phyloP scores from a whole-genome alignment of 768 basidiomycete species.

The Boletus sensibilis region DNA sequence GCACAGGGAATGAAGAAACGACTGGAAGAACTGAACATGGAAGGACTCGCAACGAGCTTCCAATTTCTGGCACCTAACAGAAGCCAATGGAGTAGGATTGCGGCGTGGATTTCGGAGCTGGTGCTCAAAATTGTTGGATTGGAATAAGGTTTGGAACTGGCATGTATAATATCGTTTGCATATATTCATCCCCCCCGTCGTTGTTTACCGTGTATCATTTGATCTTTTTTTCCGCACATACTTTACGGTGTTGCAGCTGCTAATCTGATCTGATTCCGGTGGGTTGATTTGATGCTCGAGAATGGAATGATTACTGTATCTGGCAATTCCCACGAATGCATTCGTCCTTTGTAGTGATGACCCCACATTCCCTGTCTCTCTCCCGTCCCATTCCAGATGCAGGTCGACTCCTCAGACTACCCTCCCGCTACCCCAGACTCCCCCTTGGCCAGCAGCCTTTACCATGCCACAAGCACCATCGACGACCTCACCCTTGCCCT shows the following conservation, averaged over 20 bases:
- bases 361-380: conserved; percentile 1
- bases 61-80: conserved; percentile 61
- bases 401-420: conserved; percentile 21
- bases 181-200: not conserved
- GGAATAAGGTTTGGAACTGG: conserved; percentile 19
- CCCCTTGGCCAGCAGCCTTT: conserved; percentile 47
- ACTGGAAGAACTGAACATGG: conserved; percentile 71
- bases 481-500: conserved; percentile 78
- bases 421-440: conserved; percentile 51
- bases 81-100: conserved; percentile 58
- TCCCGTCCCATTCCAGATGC: conserved; percentile 23
- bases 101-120: conserved; percentile 72
- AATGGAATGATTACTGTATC: conserved; percentile 10
- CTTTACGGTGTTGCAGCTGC: conserved; percentile 1
- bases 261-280: conserved; percentile 7
- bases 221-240: conserved; percentile 8
- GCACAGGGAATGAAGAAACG: conserved; percentile 47
- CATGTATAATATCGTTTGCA: conserved; percentile 22
- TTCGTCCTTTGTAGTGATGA: not conserved
- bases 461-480: conserved; percentile 60
- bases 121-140: conserved; percentile 50
- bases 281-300: not conserved
- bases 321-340: conserved; percentile 20
- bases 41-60: conserved; percentile 70
- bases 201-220: conserved; percentile 3